Evolutionary conservation across 805 yeast genomes (phyloP).

Genomic region (Candida insectorum): DNA sequence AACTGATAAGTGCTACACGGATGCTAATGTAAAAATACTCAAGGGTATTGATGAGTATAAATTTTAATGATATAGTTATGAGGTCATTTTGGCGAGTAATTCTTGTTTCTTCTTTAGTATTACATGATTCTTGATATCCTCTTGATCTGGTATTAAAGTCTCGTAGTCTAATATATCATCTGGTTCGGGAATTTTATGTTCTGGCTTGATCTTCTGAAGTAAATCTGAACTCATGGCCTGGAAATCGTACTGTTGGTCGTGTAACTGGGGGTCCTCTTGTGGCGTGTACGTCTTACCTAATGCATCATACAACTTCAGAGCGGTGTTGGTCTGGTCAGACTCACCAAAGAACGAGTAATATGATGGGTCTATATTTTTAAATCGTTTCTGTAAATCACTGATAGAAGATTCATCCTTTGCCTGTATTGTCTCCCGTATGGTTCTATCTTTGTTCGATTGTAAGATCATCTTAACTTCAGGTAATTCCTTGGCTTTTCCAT

Average conservation of each 20-base stretch:
- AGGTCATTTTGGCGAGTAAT: slow-evolving; percentile 31
- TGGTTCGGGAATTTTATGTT: background rate
- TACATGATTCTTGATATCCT: slow-evolving; percentile 44
- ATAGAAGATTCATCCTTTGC: background rate
- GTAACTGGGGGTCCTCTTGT: background rate
- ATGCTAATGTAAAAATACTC: slow-evolving; percentile 31
- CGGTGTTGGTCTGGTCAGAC: too few species aligned
- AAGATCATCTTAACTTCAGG: slow-evolving; percentile 55
- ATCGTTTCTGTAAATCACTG: slow-evolving; percentile 1
- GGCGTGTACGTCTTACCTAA: background rate
- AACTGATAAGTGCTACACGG: slow-evolving; percentile 31
- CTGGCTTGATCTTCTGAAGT: slow-evolving; percentile 2
- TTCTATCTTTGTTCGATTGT: slow-evolving; percentile 17
- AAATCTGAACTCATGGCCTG: slow-evolving; percentile 1
- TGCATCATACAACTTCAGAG: slow-evolving; percentile 1
- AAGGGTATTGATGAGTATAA: slow-evolving; percentile 8
- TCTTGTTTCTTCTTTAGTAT: slow-evolving; percentile 44
- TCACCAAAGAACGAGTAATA: slow-evolving; percentile 3
- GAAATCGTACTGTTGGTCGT: background rate
- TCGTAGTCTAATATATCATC: slow-evolving; percentile 3
- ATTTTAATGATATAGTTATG: slow-evolving; percentile 6
- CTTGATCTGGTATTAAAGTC: slow-evolving; percentile 23
- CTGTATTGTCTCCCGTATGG: slow-evolving; percentile 28
- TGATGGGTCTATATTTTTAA: slow-evolving; percentile 4
- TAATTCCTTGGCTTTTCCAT: slow-evolving; percentile 78